Conservation (phyloP, 192 early-diverging fungal species). For the Podila clonocystis region DNA sequence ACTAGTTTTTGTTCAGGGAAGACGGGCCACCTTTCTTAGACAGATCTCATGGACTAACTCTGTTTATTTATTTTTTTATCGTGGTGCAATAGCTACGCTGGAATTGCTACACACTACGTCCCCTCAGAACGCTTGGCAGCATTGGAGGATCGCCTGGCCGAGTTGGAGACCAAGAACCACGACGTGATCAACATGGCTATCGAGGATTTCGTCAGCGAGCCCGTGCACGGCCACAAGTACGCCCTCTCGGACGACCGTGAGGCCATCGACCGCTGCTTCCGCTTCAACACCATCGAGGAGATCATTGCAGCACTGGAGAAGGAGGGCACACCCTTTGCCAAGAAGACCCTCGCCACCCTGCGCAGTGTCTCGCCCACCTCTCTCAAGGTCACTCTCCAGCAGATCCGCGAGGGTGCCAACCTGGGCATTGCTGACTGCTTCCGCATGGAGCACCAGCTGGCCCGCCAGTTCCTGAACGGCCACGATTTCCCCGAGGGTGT, state of each 20-base stretch:
- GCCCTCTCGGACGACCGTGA: constrained; percentile 61
- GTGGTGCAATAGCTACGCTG: constrained; percentile 68
- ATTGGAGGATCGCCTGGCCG: constrained; percentile 83
- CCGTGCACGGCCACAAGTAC: constrained; percentile 50
- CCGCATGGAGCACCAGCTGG: constrained; percentile 86
- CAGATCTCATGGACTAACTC: too few relatives aligned
- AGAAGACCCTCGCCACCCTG: constrained; percentile 71
- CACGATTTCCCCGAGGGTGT: constrained; percentile 95
- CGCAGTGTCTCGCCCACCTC: constrained; percentile 83
- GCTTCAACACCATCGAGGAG: constrained; percentile 79
- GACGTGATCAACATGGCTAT: constrained; percentile 86
- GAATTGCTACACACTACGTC: constrained; percentile 97
- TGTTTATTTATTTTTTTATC: constrained; percentile 1
- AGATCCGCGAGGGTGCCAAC: constrained; percentile 77
- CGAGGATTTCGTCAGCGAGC: constrained; percentile 89
- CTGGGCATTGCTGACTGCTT: constrained; percentile 83
- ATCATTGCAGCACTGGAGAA: constrained; percentile 85
- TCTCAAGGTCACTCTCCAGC: constrained; percentile 87
- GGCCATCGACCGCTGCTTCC: constrained; percentile 91
- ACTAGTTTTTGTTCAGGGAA: not conserved
- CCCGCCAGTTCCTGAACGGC: constrained; percentile 76
- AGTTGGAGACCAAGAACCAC: constrained; percentile 79
- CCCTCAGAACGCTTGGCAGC: constrained; percentile 83
- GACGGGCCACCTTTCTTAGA: too few relatives aligned
- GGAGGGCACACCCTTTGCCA: constrained; percentile 77